Evolutionary conservation across 805 yeast species (phyloP), one percentile per base, ranked within the genome.

Genomic region (Ascoidea asiatica): DNA sequence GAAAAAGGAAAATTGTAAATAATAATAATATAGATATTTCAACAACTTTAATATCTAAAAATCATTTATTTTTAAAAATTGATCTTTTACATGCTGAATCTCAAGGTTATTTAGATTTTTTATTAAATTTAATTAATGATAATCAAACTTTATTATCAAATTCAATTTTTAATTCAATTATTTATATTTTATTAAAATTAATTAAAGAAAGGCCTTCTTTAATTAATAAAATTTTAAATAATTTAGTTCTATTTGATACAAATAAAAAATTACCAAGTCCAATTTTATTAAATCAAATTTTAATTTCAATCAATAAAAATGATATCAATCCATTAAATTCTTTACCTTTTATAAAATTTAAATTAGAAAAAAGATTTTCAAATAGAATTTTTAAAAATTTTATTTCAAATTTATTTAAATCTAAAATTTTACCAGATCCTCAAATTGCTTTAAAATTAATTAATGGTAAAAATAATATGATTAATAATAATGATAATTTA

Each of bases 61-160:
- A 66, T 45, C 96, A 90, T 55, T 76, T 87, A 1, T 72, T 84
- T 38, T 67, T 88, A 39, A 73, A 74, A 44, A 66, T 65, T 36
- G 51, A 61, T 7, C 58, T 65, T 19, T 61, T 88, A 49, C 87
- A 81, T 51, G 74, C 81, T 5, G 95, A 89, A 57, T 81, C 89
- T 0, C 72, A 70, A 44, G 78, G 71, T 3, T 63, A 83, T 45
- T 62, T 92, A 35, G 95, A 87, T 52, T 59, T 76, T 35, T 58
- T 90, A 23, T 63, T 87, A 41, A 64, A 67, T 40, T 64, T 71
- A 17, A 64, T 89, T 44, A 65, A 68, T 38, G 77, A 71, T 33
- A 82, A 77, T 43, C 62, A 69, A n/a, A 56, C 76, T 51, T 60
- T 72, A 48, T 67, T 78, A 42, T 50, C 67, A 40, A 67, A 81